A percentile compares a stretch with the other conserved stretches of the same genome.
phyloP scores from a whole-genome alignment of 2,329 filamentous ascomycete species.

The Cordyceps militaris region DNA sequence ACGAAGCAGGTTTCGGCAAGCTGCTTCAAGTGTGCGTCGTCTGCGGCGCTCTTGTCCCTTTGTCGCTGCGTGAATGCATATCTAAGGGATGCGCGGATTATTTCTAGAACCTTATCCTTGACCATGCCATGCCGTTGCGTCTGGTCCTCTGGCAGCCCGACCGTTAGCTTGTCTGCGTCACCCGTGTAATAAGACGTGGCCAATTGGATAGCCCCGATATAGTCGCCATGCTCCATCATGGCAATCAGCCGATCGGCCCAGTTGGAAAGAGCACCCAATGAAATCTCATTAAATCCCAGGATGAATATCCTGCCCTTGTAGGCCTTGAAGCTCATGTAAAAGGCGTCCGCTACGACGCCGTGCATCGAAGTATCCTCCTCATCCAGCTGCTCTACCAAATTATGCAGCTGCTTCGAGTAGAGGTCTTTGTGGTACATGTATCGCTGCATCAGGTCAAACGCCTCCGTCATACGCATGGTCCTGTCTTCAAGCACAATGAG shows the following conservation, averaged over 20 bases:
- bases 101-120: constrained; percentile 80
- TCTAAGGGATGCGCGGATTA: constrained; percentile 85
- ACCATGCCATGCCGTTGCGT: constrained; percentile 71
- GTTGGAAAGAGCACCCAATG: constrained; percentile 86
- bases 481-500: constrained; percentile 88
- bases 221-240: constrained; percentile 95
- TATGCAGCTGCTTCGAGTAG: constrained; percentile 80
- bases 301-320: constrained; percentile 94
- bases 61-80: constrained; percentile 72
- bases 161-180: constrained; percentile 85
- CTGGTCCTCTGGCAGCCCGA: constrained; percentile 84
- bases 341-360: constrained; percentile 92
- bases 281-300: constrained; percentile 87
- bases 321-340: constrained; percentile 93
- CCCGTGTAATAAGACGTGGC: constrained; percentile 91
- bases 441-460: constrained; percentile 84
- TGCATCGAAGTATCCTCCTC: constrained; percentile 86
- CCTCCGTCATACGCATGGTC: constrained; percentile 84
- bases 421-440: constrained; percentile 88
- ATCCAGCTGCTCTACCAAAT: constrained; percentile 79
- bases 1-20: constrained; percentile 77
- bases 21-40: constrained; percentile 60
- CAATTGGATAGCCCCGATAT: constrained; percentile 81
- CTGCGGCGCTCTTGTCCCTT: constrained; percentile 36
- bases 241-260: constrained; percentile 93